Evolutionary conservation across 495 filamentous ascomycete species (phyloP).

Genomic region (Xylaria intraflava): DNA sequence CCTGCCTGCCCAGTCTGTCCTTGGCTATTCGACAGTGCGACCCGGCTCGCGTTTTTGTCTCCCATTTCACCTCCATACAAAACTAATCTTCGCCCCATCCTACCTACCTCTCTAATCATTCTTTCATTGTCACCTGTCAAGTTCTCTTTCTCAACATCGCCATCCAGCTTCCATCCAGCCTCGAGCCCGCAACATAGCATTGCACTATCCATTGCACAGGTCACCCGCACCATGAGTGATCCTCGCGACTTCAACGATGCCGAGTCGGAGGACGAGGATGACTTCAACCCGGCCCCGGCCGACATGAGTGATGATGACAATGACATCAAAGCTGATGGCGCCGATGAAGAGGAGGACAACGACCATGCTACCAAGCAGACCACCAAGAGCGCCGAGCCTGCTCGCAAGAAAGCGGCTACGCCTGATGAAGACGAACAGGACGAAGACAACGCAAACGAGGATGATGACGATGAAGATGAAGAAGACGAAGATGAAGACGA

Average conservation of each 20-base stretch:
- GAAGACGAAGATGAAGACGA: constrained; percentile 53
- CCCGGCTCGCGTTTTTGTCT: too few species aligned
- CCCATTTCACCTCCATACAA: too few species aligned
- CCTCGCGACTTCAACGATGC: constrained; percentile 25
- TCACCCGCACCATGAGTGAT: constrained; percentile 36
- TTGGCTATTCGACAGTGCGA: too few species aligned
- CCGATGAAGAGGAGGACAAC: constrained; percentile 22
- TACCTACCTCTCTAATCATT: not conserved
- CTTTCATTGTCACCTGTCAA: constrained; percentile 1
- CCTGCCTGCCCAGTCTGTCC: too few species aligned
- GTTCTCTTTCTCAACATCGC: not conserved
- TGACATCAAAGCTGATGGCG: constrained; percentile 47
- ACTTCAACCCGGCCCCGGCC: constrained; percentile 68
- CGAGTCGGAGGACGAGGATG: constrained; percentile 72
- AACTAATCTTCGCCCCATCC: not conserved
- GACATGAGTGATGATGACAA: constrained; percentile 65
- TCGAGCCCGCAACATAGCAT: not conserved
- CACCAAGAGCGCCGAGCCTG: constrained; percentile 15
- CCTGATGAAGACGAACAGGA: constrained; percentile 35
- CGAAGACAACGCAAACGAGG: constrained; percentile 8
- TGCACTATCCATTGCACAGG: not conserved
- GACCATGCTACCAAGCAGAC: constrained; percentile 24
- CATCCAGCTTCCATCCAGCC: not conserved
- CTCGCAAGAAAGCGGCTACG: constrained; percentile 7
- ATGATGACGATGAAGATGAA: constrained; percentile 46